A percentile compares a stretch with the other conserved stretches of the same genome.
Conservation (phyloP, 352 stramenopile genomes). For the Sclerospora graminicola region DNA sequence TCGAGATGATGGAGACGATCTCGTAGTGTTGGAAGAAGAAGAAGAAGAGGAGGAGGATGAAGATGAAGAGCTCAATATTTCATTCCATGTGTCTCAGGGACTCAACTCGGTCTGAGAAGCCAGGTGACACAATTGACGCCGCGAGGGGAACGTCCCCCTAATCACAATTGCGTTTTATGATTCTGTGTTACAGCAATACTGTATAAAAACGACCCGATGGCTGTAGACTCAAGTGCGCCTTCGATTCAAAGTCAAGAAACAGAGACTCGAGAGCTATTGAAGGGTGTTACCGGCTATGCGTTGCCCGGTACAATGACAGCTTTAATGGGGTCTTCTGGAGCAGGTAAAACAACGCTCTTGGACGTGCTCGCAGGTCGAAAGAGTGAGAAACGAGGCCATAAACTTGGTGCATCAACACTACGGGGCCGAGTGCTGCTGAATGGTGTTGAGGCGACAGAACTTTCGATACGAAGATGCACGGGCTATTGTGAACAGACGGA, state of each 20-base stretch:
- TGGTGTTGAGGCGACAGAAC: slow-evolving; percentile 66
- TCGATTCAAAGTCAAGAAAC: slow-evolving; percentile 37
- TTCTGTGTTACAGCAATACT: slow-evolving; percentile 25
- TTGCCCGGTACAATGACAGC: slow-evolving; percentile 80
- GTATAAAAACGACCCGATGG: slow-evolving; percentile 1
- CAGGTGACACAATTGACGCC: slow-evolving; percentile 11
- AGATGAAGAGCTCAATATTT: slow-evolving; percentile 6
- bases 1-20: slow-evolving; percentile 2
- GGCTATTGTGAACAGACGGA: slow-evolving; percentile 83
- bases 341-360: slow-evolving; percentile 84
- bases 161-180: slow-evolving; percentile 42
- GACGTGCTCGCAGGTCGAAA: slow-evolving; percentile 92
- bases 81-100: slow-evolving; percentile 16
- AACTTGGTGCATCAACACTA: slow-evolving; percentile 10
- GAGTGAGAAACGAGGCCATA: slow-evolving; percentile 28
- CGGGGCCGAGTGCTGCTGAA: slow-evolving; percentile 69
- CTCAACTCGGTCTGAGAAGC: slow-evolving; percentile 10
- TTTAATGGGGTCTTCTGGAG: slow-evolving; percentile 79
- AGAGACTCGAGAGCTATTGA: slow-evolving; percentile 45
- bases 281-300: slow-evolving; percentile 68
- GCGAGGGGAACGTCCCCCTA: slow-evolving; percentile 20
- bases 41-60: slow-evolving; percentile 3
- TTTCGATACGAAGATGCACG: slow-evolving; percentile 35
- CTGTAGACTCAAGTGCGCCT: slow-evolving; percentile 25
- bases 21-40: slow-evolving; percentile 5